Evolutionary conservation across 2,329 filamentous ascomycete genomes (phyloP).

Genomic region (Cercospora berteroae): DNA sequence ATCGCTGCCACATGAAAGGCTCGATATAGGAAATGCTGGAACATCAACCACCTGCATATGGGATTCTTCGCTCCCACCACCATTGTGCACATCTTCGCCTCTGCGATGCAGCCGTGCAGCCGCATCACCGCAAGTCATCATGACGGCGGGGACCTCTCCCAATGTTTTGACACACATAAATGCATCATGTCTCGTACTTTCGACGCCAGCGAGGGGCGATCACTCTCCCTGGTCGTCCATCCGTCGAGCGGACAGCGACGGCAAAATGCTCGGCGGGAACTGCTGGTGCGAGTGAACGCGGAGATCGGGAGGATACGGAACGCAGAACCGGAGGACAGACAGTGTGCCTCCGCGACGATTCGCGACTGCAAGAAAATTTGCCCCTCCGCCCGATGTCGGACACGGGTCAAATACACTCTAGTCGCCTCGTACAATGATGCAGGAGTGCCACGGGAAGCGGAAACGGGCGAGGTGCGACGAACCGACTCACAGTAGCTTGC

Average conservation of each 20-base stretch:
- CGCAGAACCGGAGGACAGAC: not conserved
- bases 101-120: not conserved
- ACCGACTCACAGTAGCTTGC: not conserved
- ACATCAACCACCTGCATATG: not conserved
- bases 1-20: constrained; percentile 28
- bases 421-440: constrained; percentile 1
- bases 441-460: not conserved
- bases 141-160: not conserved
- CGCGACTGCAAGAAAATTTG: constrained; percentile 4
- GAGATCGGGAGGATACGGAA: constrained; percentile 15
- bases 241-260: not conserved
- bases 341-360: not conserved
- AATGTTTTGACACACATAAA: constrained; percentile 5
- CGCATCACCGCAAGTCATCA: not conserved
- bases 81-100: not conserved
- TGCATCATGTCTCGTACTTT: not conserved
- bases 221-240: not conserved
- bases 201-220: not conserved
- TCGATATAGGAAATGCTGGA: not conserved
- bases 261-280: constrained; percentile 10
- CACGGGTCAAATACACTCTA: not conserved
- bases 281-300: not conserved
- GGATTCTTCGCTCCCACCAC: not conserved
- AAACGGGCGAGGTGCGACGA: constrained; percentile 6
- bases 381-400: constrained; percentile 8